phyloP scores from a whole-genome alignment of 176 grass and related monocot species.

The Raddia distichophylla region DNA sequence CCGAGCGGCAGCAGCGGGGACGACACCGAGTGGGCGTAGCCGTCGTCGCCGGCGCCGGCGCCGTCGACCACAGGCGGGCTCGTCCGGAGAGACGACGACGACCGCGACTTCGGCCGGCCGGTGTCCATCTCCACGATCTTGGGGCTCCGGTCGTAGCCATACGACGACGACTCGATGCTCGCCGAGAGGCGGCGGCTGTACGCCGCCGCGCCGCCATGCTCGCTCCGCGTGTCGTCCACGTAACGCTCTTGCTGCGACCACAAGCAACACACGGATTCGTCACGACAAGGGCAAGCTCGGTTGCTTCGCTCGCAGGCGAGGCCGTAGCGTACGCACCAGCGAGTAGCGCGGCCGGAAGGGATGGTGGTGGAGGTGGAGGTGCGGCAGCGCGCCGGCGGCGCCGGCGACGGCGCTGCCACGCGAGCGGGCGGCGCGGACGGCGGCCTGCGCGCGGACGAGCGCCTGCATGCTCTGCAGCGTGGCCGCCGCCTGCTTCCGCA shows the following conservation, averaged over 20 bases:
- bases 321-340: conserved; percentile 40
- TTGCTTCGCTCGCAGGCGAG: conserved; percentile 8
- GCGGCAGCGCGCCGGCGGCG: conserved; percentile 18
- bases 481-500: conserved; percentile 70
- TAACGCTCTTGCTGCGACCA: conserved; percentile 76
- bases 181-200: conserved; percentile 76
- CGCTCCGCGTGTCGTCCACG: conserved; percentile 71
- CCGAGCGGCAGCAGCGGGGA: conserved; percentile 47
- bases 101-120: conserved; percentile 62
- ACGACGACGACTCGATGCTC: conserved; percentile 71
- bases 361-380: conserved; percentile 45
- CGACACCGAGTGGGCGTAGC: conserved; percentile 48
- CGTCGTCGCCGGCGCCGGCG: conserved; percentile 27
- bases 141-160: conserved; percentile 73
- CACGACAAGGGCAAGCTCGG: neutral
- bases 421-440: conserved; percentile 61
- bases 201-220: conserved; percentile 53
- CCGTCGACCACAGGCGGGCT: conserved; percentile 44
- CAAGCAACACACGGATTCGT: conserved; percentile 7
- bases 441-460: conserved; percentile 78
- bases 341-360: conserved; percentile 61
- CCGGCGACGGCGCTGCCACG: neutral
- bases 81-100: conserved; percentile 72
- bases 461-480: conserved; percentile 94
- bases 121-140: conserved; percentile 99